These are phyloP conservation scores for Beauveria bassiana DNA, from an alignment of 2,329 filamentous ascomycete genomes.

Conservation along the genomic window DNA sequence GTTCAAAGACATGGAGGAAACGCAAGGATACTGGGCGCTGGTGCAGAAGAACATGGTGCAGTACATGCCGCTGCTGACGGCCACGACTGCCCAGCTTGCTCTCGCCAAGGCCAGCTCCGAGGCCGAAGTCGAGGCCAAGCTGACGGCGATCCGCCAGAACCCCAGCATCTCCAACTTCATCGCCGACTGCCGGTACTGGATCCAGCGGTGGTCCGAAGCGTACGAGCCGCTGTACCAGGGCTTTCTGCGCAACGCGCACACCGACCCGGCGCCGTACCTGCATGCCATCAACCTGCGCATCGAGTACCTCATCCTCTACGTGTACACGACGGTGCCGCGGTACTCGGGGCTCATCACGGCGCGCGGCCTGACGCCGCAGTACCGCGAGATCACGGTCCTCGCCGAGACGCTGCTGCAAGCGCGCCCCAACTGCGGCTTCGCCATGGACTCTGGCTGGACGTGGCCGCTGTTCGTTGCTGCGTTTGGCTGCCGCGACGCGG, in stretches of 20 bases:
- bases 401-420: constrained; percentile 29
- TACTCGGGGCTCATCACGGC: constrained; percentile 29
- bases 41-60: constrained; percentile 30
- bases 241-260: constrained; percentile 18
- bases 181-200: constrained; percentile 29
- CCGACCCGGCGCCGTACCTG: constrained; percentile 22
- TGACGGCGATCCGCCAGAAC: constrained; percentile 24
- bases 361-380: constrained; percentile 32
- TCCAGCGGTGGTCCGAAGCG: constrained; percentile 32
- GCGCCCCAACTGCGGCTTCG: constrained; percentile 31
- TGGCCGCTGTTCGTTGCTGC: constrained; percentile 36
- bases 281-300: constrained; percentile 33
- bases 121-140: constrained; percentile 22
- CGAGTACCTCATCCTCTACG: constrained; percentile 34
- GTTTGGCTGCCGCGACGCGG: constrained; percentile 32
- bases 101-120: constrained; percentile 21
- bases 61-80: constrained; percentile 27
- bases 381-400: constrained; percentile 32
- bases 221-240: constrained; percentile 29
- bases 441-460: constrained; percentile 39
- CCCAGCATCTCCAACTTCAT: constrained; percentile 25
- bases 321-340: constrained; percentile 31
- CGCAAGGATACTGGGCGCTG: constrained; percentile 30
- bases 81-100: constrained; percentile 23
- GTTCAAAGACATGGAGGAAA: constrained; percentile 27